phyloP scores from a whole-genome alignment of 2,329 filamentous ascomycete genomes.

The Diaporthe longicolla region DNA sequence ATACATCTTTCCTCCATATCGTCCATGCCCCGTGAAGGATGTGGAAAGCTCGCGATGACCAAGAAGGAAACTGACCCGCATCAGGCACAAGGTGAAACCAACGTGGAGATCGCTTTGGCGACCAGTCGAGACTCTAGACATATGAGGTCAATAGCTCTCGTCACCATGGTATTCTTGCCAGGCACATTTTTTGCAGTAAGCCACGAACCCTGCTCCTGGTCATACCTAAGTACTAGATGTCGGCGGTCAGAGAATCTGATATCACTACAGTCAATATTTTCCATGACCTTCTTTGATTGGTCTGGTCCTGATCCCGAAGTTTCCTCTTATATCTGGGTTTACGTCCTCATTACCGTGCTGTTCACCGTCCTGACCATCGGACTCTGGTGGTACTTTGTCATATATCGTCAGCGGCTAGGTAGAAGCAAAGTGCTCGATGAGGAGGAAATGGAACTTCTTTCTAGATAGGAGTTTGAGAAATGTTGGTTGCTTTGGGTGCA shows the following conservation, averaged over 20 bases:
- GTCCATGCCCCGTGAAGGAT: background rate
- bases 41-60: too few species aligned
- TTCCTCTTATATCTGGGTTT: constrained; percentile 47
- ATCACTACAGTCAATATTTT: constrained; percentile 46
- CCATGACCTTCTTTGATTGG: constrained; percentile 49
- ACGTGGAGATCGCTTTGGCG: constrained; percentile 49
- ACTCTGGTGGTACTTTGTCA: constrained; percentile 35
- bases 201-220: background rate
- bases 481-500: background rate
- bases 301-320: constrained; percentile 37
- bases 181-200: constrained; percentile 50
- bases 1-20: background rate
- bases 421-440: background rate
- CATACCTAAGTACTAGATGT: too few species aligned
- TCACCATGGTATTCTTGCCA: constrained; percentile 52
- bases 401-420: background rate
- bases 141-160: constrained; percentile 50
- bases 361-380: constrained; percentile 30
- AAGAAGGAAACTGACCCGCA: background rate
- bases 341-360: constrained; percentile 32
- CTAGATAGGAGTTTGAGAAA: background rate
- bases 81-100: constrained; percentile 49
- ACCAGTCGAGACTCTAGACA: constrained; percentile 48
- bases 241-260: background rate
- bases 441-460: background rate